Evolutionary conservation across 495 filamentous ascomycete genomes (phyloP).

Genomic region (Pseudotulostoma volvatum): DNA sequence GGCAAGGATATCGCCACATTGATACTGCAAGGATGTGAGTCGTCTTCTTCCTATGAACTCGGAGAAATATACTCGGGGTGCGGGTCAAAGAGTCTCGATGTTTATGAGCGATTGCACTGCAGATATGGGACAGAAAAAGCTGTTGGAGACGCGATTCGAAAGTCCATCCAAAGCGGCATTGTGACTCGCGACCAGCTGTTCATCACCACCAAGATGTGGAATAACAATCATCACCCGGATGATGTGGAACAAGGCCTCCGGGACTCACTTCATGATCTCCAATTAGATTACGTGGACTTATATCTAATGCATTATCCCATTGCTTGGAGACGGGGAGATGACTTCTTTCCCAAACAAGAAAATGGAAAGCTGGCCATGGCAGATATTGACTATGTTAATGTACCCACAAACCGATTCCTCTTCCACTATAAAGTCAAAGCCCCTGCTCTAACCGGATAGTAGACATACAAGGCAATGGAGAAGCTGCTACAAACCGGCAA

Average conservation of each 20-base stretch:
- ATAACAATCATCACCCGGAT: slow-evolving; percentile 46
- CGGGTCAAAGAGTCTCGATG: slow-evolving; percentile 2
- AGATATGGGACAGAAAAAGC: slow-evolving; percentile 36
- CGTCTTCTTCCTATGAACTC: too few relatives aligned
- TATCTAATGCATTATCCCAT: slow-evolving; percentile 57
- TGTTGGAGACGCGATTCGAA: slow-evolving; percentile 39
- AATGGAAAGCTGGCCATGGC: slow-evolving; percentile 29
- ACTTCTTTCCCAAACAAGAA: slow-evolving; percentile 27
- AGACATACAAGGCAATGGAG: slow-evolving; percentile 54
- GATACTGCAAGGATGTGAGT: slow-evolving; percentile 39
- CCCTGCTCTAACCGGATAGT: neutral
- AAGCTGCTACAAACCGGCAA: slow-evolving; percentile 38
- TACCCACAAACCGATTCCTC: slow-evolving; percentile 17
- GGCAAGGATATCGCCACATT: slow-evolving; percentile 45
- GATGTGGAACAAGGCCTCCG: slow-evolving; percentile 42
- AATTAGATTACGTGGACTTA: slow-evolving; percentile 50
- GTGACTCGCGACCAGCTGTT: slow-evolving; percentile 45
- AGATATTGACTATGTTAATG: slow-evolving; percentile 34
- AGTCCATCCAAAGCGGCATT: slow-evolving; percentile 37
- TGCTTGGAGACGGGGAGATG: slow-evolving; percentile 27
- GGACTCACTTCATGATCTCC: slow-evolving; percentile 43
- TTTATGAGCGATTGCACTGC: slow-evolving; percentile 1
- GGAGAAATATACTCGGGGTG: slow-evolving; percentile 8
- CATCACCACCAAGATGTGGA: slow-evolving; percentile 59
- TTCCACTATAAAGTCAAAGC: neutral